Percentiles rank a stretch among this genome's conserved stretches.
These are phyloP conservation scores for Annulohypoxylon nitens DNA, from an alignment of 495 filamentous ascomycete genomes.

Conservation along the genomic window DNA sequence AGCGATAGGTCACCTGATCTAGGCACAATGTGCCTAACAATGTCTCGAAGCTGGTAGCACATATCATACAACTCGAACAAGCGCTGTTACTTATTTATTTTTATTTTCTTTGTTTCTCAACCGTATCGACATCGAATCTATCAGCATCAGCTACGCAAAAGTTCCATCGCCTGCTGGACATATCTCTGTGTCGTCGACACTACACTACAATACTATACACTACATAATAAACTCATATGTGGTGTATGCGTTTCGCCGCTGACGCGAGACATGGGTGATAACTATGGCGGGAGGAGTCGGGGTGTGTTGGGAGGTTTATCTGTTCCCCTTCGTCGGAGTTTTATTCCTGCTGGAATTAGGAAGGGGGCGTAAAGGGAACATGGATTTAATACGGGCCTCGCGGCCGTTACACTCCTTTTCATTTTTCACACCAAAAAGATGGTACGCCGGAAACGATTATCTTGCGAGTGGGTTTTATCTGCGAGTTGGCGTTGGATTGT, in stretches of 20 bases:
- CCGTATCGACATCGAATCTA: conserved; percentile 22
- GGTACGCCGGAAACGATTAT: conserved; percentile 39
- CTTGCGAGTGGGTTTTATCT: conserved; percentile 39
- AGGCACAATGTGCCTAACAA: conserved; percentile 16
- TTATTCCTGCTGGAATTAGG: conserved; percentile 41
- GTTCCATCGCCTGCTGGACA: conserved; percentile 15
- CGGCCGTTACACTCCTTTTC: conserved; percentile 50
- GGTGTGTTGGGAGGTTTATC: conserved; percentile 29
- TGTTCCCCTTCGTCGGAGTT: conserved; percentile 45
- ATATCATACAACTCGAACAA: conserved; percentile 20
- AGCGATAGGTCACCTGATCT: conserved; percentile 54
- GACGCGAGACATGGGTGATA: conserved; percentile 29
- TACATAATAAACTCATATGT: conserved; percentile 7
- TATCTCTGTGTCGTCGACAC: conserved; percentile 15
- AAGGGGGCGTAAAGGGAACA: conserved; percentile 48
- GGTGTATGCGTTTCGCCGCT: conserved; percentile 23
- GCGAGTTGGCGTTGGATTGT: conserved; percentile 51
- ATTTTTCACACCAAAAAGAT: conserved; percentile 27
- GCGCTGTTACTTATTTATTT: conserved; percentile 16
- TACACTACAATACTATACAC: conserved; percentile 21
- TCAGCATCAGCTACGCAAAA: conserved; percentile 12
- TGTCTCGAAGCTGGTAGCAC: conserved; percentile 20
- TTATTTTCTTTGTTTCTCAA: conserved; percentile 14
- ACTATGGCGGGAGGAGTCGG: conserved; percentile 18
- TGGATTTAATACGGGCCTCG: conserved; percentile 48